Conservation (phyloP, 768 basidiomycete species). For the Russula dissimulans region DNA sequence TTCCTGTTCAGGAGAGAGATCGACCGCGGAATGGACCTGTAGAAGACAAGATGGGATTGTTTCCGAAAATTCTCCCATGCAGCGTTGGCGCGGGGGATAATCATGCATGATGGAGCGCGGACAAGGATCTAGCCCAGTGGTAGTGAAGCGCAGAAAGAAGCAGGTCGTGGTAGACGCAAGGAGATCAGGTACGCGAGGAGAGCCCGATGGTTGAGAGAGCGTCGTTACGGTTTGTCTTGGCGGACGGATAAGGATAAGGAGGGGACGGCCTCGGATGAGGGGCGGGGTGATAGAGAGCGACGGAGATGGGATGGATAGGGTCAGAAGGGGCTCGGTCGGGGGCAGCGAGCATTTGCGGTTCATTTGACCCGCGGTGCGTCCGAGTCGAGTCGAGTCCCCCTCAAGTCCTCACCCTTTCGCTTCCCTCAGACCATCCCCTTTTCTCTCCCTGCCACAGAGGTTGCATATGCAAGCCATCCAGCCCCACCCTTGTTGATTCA, state of each 20-base stretch:
- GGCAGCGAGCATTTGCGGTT: too few species aligned
- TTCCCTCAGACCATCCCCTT: slow-evolving; percentile 7
- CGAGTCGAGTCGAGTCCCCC: slow-evolving; percentile 11
- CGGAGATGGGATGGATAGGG: not conserved
- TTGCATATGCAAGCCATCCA: slow-evolving; percentile 1
- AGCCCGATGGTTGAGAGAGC: too few species aligned
- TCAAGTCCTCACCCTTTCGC: slow-evolving; percentile 9
- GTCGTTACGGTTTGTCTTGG: not conserved
- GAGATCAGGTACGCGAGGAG: too few species aligned
- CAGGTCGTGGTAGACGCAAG: too few species aligned
- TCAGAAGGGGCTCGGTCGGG: not conserved
- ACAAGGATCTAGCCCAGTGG: too few species aligned
- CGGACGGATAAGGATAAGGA: not conserved
- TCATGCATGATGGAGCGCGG: too few species aligned
- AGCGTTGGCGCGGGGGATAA: too few species aligned
- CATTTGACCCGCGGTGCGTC: slow-evolving; percentile 15
- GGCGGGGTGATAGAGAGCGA: slow-evolving; percentile 11
- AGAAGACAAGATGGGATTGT: not conserved
- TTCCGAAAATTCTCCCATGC: too few species aligned
- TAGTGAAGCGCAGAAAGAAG: too few species aligned
- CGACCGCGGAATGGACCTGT: not conserved
- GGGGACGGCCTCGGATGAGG: not conserved
- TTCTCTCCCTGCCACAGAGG: slow-evolving; percentile 1
- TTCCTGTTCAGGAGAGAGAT: not conserved
- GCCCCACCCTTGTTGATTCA: not conserved